phyloP scores from a whole-genome alignment of 768 basidiomycete genomes.

The Russula abietina region DNA sequence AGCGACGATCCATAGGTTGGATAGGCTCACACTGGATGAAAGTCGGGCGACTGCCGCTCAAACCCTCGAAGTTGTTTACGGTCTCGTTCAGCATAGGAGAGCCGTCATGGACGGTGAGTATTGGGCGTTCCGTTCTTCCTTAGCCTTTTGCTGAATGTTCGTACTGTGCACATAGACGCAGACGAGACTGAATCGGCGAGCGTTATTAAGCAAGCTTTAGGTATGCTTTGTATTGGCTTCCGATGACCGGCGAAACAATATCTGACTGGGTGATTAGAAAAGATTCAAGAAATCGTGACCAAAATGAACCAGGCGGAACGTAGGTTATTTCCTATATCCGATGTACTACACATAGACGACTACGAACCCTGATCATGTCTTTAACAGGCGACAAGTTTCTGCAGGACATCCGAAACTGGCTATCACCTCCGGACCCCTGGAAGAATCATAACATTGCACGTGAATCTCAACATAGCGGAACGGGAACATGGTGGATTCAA shows the following conservation, averaged over 20 bases:
- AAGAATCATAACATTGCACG: neutral
- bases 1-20: neutral
- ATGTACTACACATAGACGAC: no score
- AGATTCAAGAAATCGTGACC: neutral
- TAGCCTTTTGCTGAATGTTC: neutral
- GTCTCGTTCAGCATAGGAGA: slow-evolving; percentile 1
- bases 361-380: neutral
- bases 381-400: neutral
- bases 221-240: neutral
- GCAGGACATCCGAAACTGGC: neutral
- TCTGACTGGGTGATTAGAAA: neutral
- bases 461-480: neutral
- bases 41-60: neutral
- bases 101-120: slow-evolving; percentile 1
- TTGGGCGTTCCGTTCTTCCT: no score
- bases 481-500: neutral
- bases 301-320: neutral
- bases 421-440: slow-evolving; percentile 10
- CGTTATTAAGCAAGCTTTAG: neutral
- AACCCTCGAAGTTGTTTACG: neutral
- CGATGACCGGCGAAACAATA: neutral
- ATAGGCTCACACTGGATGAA: slow-evolving; percentile 5
- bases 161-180: neutral
- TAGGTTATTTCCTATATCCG: neutral
- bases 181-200: neutral